Base-by-base conservation (phyloP, 2,329 filamentous ascomycete genomes). In the Cladosporium velox region DNA sequence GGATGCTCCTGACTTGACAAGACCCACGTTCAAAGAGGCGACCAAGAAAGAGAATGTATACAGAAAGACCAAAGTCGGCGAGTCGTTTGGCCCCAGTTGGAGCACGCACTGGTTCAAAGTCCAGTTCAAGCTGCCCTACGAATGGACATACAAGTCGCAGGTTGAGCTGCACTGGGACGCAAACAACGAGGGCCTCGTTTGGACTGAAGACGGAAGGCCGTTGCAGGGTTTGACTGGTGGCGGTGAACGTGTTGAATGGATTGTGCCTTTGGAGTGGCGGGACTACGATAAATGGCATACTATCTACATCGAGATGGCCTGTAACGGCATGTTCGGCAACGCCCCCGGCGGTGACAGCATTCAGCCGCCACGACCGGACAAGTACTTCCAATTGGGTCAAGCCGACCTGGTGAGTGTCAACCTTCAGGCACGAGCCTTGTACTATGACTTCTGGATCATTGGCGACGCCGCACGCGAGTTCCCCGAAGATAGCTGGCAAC, bases 321-420 rank as follows among this genome's bases (percentile, higher is more conserved):
- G 95, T 81, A 99, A 99, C 78, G 89, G 90, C 78, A 98, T 98
- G 93, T 98, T 98, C 80, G 95, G 95, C 72, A 97, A 97, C 77
- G 90, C 93, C 0, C 85, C 90, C 0, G 90, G 90, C 24, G 92
- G 92, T 30, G 92, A 96, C 77, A 88, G 85, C 35, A 98, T 97
- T 71, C 91, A 96, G 76, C 93, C 95, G 15, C 95, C 95, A 0
- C 84, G 90, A 67, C 91, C 91, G n/a, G 88, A 97, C 82, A 90
- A 86, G 72, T 91, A 90, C 76, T 99, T 90, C 77, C 85, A 84
- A 66, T 85, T 99, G 64, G 80, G 82, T 68, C 89, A 88, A 69
- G 94, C 93, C 15, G 90, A 93, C 67, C 96, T 99, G 68, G 91
- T 93, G 1, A 93, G 92, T 59, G 89, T 98, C 70, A 97, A 98